Evolutionary conservation across 1,284 basidiomycete species (phyloP).

Genomic region (Cutaneotrichosporon sp.): DNA sequence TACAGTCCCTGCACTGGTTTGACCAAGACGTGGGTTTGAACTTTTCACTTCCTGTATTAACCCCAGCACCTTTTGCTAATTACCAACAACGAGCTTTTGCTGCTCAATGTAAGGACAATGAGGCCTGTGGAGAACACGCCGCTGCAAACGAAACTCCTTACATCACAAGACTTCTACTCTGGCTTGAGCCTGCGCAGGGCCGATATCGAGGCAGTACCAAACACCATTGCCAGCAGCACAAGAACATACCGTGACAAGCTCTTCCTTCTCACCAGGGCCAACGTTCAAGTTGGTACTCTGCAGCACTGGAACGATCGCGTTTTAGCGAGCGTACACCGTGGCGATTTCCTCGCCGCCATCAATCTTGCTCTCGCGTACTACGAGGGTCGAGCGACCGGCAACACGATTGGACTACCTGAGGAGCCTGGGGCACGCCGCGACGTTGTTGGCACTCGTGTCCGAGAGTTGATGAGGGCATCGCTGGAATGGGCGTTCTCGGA

Average conservation of each 20-base stretch:
- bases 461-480: constrained; percentile 80
- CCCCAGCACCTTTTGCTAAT: constrained; percentile 51
- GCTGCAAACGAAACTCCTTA: constrained; percentile 37
- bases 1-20: constrained; percentile 52
- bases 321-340: constrained; percentile 71
- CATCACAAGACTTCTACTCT: constrained; percentile 36
- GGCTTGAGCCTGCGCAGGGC: constrained; percentile 13
- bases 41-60: neutral
- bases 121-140: constrained; percentile 40
- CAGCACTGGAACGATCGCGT: constrained; percentile 95
- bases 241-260: constrained; percentile 82
- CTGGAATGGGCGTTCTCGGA: constrained; percentile 87
- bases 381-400: constrained; percentile 73
- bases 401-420: constrained; percentile 78
- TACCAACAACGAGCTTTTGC: constrained; percentile 58
- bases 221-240: constrained; percentile 62
- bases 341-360: constrained; percentile 87
- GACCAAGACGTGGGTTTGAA: constrained; percentile 44
- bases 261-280: constrained; percentile 62
- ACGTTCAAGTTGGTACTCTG: constrained; percentile 75
- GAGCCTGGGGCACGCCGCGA: constrained; percentile 57
- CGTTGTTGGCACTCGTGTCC: constrained; percentile 70
- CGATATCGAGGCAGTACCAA: constrained; percentile 6
- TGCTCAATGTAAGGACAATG: constrained; percentile 61
- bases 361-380: constrained; percentile 80